phyloP scores from a whole-genome alignment of 257 asterid genomes.

The Eustoma russellianum region DNA sequence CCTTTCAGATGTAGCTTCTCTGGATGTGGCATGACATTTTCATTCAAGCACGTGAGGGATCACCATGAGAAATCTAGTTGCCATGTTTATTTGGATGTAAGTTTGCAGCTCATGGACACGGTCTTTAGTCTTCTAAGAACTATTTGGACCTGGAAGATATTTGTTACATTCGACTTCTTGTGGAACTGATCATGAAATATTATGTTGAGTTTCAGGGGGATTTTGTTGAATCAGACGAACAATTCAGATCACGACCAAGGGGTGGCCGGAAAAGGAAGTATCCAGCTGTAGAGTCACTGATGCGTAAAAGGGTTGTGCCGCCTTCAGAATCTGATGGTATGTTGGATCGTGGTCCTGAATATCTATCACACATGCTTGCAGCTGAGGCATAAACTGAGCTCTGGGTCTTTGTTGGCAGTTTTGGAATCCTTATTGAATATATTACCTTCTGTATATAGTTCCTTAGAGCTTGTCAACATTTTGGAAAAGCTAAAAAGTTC shows the following conservation, averaged over 20 bases:
- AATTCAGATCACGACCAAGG: slow-evolving; percentile 56
- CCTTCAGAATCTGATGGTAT: slow-evolving; percentile 38
- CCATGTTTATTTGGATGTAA: slow-evolving; percentile 57
- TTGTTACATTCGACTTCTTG: no score
- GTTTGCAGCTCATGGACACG: slow-evolving; percentile 4
- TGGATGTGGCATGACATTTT: slow-evolving; percentile 56
- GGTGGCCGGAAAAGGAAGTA: slow-evolving; percentile 71
- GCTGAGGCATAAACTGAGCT: slow-evolving; percentile 21
- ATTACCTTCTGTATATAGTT: no score
- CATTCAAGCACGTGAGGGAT: slow-evolving; percentile 88
- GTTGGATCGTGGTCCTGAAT: slow-evolving; percentile 21
- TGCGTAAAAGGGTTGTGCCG: slow-evolving; percentile 62
- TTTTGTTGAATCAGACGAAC: slow-evolving; percentile 63
- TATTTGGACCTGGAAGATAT: no score
- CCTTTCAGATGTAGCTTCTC: slow-evolving; percentile 53
- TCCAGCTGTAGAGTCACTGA: slow-evolving; percentile 47
- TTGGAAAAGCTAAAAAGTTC: no score
- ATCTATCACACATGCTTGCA: slow-evolving; percentile 23
- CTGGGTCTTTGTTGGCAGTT: background rate
- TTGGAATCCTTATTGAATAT: no score
- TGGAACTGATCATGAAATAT: background rate
- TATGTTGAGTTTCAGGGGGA: slow-evolving; percentile 45
- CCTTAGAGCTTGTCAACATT: no score
- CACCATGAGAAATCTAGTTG: slow-evolving; percentile 68
- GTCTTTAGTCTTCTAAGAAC: background rate